Percentiles rank a stretch among this genome's conserved stretches.
These are phyloP conservation scores for Neonectria sp. DNA, from an alignment of 2,329 filamentous ascomycete species.

Conservation along the genomic window DNA sequence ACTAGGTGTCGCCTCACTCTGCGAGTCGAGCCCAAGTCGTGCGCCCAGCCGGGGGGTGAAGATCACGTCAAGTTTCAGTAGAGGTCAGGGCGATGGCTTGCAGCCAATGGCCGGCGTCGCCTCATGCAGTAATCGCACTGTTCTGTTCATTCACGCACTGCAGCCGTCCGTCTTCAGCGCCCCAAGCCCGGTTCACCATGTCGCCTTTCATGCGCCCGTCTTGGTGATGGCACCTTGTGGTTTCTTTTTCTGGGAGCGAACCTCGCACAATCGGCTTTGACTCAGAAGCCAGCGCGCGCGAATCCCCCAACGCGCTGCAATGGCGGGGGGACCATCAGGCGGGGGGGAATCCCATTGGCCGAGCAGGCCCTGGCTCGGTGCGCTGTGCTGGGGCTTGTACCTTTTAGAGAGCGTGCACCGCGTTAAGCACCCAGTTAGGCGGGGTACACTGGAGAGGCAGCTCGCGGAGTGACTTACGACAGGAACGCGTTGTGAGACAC, in stretches of 20 bases:
- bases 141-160: slow-evolving; percentile 25
- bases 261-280: slow-evolving; percentile 12
- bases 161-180: slow-evolving; percentile 9
- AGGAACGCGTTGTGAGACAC: slow-evolving; percentile 39
- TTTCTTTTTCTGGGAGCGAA: slow-evolving; percentile 15
- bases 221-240: background rate
- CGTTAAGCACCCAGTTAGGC: slow-evolving; percentile 40
- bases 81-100: slow-evolving; percentile 6
- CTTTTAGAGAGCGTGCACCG: slow-evolving; percentile 46
- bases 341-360: slow-evolving; percentile 43
- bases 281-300: slow-evolving; percentile 19
- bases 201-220: slow-evolving; percentile 9
- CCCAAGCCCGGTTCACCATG: slow-evolving; percentile 12
- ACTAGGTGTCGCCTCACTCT: slow-evolving; percentile 26
- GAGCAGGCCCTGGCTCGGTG: slow-evolving; percentile 19
- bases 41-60: slow-evolving; percentile 6
- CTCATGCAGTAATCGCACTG: slow-evolving; percentile 15
- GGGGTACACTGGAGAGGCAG: slow-evolving; percentile 41
- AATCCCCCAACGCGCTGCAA: slow-evolving; percentile 5
- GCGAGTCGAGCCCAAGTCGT: slow-evolving; percentile 14
- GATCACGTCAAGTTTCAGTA: slow-evolving; percentile 26
- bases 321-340: slow-evolving; percentile 5
- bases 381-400: slow-evolving; percentile 39
- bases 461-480: slow-evolving; percentile 43
- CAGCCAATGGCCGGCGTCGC: slow-evolving; percentile 22